A percentile compares a stretch with the other conserved stretches of the same genome.
Evolutionary conservation across 1,139 yeast species (phyloP).

Genomic region (Saccharomycopsis hybrid): DNA sequence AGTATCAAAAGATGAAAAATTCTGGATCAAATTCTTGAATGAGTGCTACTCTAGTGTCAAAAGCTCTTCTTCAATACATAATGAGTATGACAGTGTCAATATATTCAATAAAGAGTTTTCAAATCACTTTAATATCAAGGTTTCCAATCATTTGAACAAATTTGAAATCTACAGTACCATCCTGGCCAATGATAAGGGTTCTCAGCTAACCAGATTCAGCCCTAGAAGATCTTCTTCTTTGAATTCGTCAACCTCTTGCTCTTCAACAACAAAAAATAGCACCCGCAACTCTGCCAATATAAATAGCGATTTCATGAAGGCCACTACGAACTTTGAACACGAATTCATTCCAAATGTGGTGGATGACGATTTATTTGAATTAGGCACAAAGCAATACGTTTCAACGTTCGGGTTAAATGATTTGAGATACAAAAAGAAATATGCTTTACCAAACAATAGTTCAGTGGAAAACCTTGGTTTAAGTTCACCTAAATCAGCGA

Average conservation of each 20-base stretch:
- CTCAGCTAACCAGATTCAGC: background rate
- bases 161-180: constrained; percentile 8
- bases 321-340: background rate
- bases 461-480: constrained; percentile 9
- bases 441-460: constrained; percentile 17
- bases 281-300: background rate
- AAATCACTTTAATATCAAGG: constrained; percentile 13
- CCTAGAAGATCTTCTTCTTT: background rate
- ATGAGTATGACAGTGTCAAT: constrained; percentile 1
- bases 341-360: constrained; percentile 13
- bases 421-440: constrained; percentile 19
- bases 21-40: constrained; percentile 19
- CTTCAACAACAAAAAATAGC: too few species aligned
- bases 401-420: constrained; percentile 14
- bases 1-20: constrained; percentile 18
- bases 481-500: background rate
- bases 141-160: constrained; percentile 11
- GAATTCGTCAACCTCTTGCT: background rate
- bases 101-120: constrained; percentile 15
- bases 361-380: constrained; percentile 14
- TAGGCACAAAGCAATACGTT: constrained; percentile 9
- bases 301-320: background rate
- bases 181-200: constrained; percentile 5
- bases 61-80: background rate
- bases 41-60: constrained; percentile 6